Percentiles rank a stretch among this genome's conserved stretches.
Conservation (phyloP, 257 asterid species). For the Solanum appendiculatum region DNA sequence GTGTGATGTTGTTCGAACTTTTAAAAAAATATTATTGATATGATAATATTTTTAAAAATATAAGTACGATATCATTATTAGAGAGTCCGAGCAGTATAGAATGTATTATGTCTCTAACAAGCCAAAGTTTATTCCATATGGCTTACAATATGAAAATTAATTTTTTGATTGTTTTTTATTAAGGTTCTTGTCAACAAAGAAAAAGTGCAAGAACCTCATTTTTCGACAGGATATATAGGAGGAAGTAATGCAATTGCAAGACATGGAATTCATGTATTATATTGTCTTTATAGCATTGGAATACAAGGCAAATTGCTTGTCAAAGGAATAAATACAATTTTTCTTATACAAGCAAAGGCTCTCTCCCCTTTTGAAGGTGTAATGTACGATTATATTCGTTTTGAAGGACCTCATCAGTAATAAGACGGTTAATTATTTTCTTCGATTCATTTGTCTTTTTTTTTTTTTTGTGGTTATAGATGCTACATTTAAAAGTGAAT, state of each 20-base stretch:
- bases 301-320: constrained; percentile 16
- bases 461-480: not conserved
- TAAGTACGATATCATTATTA: not conserved
- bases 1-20: not conserved
- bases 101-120: not conserved
- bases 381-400: constrained; percentile 49
- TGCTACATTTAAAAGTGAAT: not conserved
- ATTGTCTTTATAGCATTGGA: constrained; percentile 3
- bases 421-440: not conserved
- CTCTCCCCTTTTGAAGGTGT: constrained; percentile 12
- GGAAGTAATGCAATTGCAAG: constrained; percentile 45
- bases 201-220: constrained; percentile 8
- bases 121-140: not conserved
- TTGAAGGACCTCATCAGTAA: constrained; percentile 22
- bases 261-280: constrained; percentile 27
- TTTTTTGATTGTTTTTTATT: not conserved
- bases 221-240: constrained; percentile 30
- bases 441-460: not conserved
- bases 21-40: not conserved
- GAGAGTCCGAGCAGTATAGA: not conserved
- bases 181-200: constrained; percentile 37
- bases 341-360: constrained; percentile 17
- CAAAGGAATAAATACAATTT: constrained; percentile 29
- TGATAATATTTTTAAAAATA: not conserved
- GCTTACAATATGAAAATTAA: too few species aligned